phyloP scores from a whole-genome alignment of 106 monocot species.

The Dioscorea alata region DNA sequence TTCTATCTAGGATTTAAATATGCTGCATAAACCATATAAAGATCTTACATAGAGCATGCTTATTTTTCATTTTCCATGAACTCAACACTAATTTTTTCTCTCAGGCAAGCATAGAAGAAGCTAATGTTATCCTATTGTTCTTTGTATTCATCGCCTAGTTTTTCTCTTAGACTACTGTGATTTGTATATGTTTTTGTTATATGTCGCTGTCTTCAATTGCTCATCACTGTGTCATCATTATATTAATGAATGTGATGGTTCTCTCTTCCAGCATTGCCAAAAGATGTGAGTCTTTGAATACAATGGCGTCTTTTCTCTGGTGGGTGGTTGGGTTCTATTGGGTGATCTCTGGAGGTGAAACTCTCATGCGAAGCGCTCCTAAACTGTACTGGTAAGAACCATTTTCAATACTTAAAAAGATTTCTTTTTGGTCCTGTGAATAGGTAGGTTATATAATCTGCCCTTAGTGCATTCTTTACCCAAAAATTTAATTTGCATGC shows the following conservation, averaged over 20 bases:
- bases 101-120: background rate
- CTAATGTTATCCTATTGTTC: background rate
- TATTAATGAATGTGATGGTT: background rate
- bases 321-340: slow-evolving; percentile 92
- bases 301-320: slow-evolving; percentile 71
- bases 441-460: too few relatives aligned
- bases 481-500: too few relatives aligned
- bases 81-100: background rate
- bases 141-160: background rate
- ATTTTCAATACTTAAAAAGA: too few relatives aligned
- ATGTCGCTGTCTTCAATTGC: background rate
- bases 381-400: background rate
- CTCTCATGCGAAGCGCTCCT: slow-evolving; percentile 45
- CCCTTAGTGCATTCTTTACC: too few relatives aligned
- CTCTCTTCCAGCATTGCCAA: slow-evolving; percentile 47
- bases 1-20: too few relatives aligned
- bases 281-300: slow-evolving; percentile 82
- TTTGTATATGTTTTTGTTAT: background rate
- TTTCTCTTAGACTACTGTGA: background rate
- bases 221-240: background rate
- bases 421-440: too few relatives aligned
- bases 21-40: background rate
- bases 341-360: slow-evolving; percentile 77
- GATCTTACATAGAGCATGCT: background rate
- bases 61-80: background rate